A percentile compares a stretch with the other conserved stretches of the same genome.
Conservation (phyloP, 441 rosid species). For the Pelargonium citronellum region DNA sequence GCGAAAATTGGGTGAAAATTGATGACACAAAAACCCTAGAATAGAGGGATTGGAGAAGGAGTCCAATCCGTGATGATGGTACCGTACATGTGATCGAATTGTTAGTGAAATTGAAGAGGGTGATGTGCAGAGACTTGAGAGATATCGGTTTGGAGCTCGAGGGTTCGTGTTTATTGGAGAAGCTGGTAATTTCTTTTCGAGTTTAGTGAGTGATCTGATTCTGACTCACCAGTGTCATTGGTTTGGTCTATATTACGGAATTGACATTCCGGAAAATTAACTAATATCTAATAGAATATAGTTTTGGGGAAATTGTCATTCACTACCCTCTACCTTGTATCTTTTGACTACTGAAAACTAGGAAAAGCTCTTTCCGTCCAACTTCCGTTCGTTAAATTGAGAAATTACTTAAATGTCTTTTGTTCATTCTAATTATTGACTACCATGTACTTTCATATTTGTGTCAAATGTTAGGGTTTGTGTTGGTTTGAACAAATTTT, state of each 20-base stretch:
- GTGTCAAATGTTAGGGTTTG: too few relatives aligned
- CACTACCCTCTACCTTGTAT: too few relatives aligned
- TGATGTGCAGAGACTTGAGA: not conserved
- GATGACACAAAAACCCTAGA: not conserved
- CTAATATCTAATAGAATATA: too few relatives aligned
- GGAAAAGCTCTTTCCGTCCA: too few relatives aligned
- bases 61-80: not conserved
- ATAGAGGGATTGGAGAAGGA: not conserved
- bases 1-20: too few relatives aligned
- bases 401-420: too few relatives aligned
- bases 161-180: not conserved
- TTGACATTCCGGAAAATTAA: not conserved
- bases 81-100: not conserved
- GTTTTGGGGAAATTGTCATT: too few relatives aligned
- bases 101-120: not conserved
- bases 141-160: conserved; percentile 1
- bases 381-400: too few relatives aligned
- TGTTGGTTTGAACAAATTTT: too few relatives aligned
- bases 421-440: too few relatives aligned
- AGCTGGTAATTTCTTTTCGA: not conserved
- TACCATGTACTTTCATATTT: too few relatives aligned
- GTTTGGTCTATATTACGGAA: not conserved
- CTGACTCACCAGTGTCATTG: not conserved
- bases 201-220: not conserved
- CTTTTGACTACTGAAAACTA: too few relatives aligned